phyloP scores from a whole-genome alignment of 1,284 basidiomycete genomes.

The Clitocybe nebularis region DNA sequence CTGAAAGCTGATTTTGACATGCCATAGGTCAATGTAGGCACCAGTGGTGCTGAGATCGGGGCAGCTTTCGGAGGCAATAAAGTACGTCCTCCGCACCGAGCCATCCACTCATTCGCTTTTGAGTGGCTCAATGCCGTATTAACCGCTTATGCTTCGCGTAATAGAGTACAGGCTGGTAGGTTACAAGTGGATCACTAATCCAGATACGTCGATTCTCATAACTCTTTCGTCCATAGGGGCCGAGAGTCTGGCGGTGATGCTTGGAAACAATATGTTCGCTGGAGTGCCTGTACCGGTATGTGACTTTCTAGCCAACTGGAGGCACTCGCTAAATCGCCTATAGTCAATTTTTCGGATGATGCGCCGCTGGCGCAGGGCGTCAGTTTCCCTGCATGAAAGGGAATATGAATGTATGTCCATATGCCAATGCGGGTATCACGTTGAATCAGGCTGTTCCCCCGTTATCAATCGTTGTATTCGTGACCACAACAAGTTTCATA shows the following conservation, averaged over 20 bases:
- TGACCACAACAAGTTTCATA: too few relatives aligned
- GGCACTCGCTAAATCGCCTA: constrained; percentile 9
- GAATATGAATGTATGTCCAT: not conserved
- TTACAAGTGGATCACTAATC: constrained; percentile 15
- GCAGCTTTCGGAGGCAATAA: constrained; percentile 92
- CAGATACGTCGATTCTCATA: constrained; percentile 11
- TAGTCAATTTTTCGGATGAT: constrained; percentile 86
- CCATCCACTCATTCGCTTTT: constrained; percentile 7
- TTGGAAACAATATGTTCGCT: constrained; percentile 91
- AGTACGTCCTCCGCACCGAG: constrained; percentile 32
- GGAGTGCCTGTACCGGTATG: constrained; percentile 80
- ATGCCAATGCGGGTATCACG: not conserved
- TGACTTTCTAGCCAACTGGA: constrained; percentile 10
- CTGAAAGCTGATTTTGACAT: constrained; percentile 5
- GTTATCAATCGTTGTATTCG: too few relatives aligned
- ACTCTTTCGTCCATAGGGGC: constrained; percentile 57
- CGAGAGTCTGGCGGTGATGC: constrained; percentile 94
- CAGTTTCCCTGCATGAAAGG: constrained; percentile 57
- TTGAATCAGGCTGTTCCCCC: not conserved
- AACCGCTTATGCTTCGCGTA: constrained; percentile 13
- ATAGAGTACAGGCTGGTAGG: constrained; percentile 79
- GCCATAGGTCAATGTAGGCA: constrained; percentile 82
- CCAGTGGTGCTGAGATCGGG: constrained; percentile 89
- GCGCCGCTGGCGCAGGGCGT: constrained; percentile 93
- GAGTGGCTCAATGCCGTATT: constrained; percentile 16